Base-by-base conservation (phyloP, 371 early-diverging fungal genomes). In the Blastocladiella emersonii region DNA sequence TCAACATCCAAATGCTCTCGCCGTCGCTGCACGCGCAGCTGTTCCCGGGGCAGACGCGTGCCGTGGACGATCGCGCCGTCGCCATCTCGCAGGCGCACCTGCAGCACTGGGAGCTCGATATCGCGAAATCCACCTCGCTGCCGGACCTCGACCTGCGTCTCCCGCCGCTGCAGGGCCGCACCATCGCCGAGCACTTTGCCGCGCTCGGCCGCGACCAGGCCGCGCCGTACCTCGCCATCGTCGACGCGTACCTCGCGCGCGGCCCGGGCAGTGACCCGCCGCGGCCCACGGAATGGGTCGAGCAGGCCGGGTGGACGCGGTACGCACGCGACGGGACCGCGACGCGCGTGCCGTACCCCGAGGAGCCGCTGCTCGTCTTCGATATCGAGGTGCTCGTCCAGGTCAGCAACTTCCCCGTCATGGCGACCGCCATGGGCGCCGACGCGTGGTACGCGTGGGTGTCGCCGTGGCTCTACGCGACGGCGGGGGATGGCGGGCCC, bases 361-460 rank as follows among this genome's bases (percentile, higher is more conserved):
- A 65, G 13, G 94, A 88, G 41, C 76, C 80, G 19, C 69, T 74
- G 7, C 64, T 95, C 41, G 87, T 90, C 3, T 92, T 96, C 71
- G 98, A 98, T 73, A 87, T 92, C 10, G 98, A 98, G 73, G 84
- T 85, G 0, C 63, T 66, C n/a, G 25, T 63, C 8, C 69, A 66
- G 0, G 79, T 80, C 34, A 76, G 86, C 37, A 81, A 82, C 45
- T 88, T 79, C 60, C 91, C 95, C 0, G 75, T 88, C 3, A 70
- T 98, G 62, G 98, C 98, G 0, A 80, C 81, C 1, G 98, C 93
- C 0, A 83, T 81, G 23, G 84, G 92, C 0, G 59, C 70, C 5
- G 69, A 75, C 30, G 82, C 83, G 12, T 95, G 95, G 96, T 98
- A 95, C 72, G 77, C 86, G 32, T 98, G 97, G 97, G 78, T 86